Percentiles rank a stretch among this genome's conserved stretches.
Conservation (phyloP, 495 filamentous ascomycete genomes). For the Letharia lupina region DNA sequence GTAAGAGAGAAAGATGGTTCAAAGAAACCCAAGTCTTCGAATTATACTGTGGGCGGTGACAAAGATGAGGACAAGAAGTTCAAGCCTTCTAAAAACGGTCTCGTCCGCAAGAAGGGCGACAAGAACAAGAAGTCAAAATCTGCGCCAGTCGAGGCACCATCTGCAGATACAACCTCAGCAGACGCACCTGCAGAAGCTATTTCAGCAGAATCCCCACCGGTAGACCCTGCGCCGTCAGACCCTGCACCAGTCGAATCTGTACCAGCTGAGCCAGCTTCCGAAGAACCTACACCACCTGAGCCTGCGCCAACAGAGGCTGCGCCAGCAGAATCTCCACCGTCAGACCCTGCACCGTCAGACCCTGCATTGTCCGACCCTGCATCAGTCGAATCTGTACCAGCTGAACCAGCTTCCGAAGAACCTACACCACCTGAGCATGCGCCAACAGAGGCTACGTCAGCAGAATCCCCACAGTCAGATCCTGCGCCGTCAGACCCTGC, state of each 20-base stretch:
- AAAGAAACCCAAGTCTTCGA: slow-evolving; percentile 6
- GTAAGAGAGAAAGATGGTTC: slow-evolving; percentile 8
- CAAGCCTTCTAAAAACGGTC: background rate
- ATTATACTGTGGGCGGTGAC: background rate
- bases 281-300: background rate
- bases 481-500: background rate
- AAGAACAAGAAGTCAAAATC: slow-evolving; percentile 10
- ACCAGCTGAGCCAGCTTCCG: background rate
- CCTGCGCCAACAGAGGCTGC: slow-evolving; percentile 4
- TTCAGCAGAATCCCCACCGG: background rate
- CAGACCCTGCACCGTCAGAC: slow-evolving; percentile 1
- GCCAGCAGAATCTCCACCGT: background rate
- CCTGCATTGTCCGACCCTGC: background rate
- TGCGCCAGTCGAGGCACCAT: slow-evolving; percentile 2
- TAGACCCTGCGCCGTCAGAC: background rate
- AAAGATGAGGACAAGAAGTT: slow-evolving; percentile 9
- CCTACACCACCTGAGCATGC: background rate
- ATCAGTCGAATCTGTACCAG: background rate
- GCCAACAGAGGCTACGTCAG: slow-evolving; percentile 1
- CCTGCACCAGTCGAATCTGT: background rate
- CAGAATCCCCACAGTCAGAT: background rate
- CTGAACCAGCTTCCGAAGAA: background rate
- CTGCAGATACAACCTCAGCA: slow-evolving; percentile 3
- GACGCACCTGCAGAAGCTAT: slow-evolving; percentile 6
- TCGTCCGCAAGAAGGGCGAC: slow-evolving; percentile 8